Percentiles rank a stretch among this genome's conserved stretches.
phyloP scores from a whole-genome alignment of 352 stramenopile genomes.

The Globisporangium parvum region DNA sequence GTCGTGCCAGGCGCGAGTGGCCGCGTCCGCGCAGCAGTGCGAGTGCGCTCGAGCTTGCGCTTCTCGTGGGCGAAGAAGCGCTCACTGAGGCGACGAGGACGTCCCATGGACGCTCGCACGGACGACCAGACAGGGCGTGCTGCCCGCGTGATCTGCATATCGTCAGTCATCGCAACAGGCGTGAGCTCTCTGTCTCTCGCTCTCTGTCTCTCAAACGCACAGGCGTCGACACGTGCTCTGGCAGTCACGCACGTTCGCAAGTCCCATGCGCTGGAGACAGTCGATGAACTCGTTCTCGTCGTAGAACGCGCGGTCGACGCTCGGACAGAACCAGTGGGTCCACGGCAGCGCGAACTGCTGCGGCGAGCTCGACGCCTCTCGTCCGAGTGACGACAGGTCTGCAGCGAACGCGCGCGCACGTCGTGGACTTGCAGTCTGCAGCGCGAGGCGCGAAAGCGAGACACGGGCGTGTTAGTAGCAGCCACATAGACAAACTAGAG shows the following conservation, averaged over 20 bases:
- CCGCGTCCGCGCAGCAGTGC: conserved; percentile 10
- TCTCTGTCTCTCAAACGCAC: conserved; percentile 15
- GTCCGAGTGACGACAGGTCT: background rate
- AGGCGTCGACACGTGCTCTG: background rate
- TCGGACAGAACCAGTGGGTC: conserved; percentile 69
- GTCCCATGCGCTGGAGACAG: conserved; percentile 57
- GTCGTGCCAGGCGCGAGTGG: conserved; percentile 15
- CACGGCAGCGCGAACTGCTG: conserved; percentile 51
- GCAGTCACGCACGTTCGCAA: conserved; percentile 23
- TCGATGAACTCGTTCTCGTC: conserved; percentile 72
- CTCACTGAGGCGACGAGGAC: conserved; percentile 54
- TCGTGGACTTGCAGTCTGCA: background rate
- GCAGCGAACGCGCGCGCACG: background rate
- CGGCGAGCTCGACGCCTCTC: background rate
- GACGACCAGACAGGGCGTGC: conserved; percentile 71
- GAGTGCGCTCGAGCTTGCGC: conserved; percentile 56
- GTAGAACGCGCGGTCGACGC: conserved; percentile 63
- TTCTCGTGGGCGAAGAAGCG: conserved; percentile 67
- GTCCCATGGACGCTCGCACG: conserved; percentile 67
- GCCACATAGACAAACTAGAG: too few species aligned
- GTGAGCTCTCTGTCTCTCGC: background rate
- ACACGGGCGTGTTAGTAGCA: background rate
- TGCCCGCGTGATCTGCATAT: conserved; percentile 32
- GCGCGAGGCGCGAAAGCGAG: too few species aligned
- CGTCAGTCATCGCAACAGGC: background rate